A percentile compares a stretch with the other conserved stretches of the same genome.
Conservation (phyloP, 2,329 filamentous ascomycete species). For the Fusarium dlaminii region DNA sequence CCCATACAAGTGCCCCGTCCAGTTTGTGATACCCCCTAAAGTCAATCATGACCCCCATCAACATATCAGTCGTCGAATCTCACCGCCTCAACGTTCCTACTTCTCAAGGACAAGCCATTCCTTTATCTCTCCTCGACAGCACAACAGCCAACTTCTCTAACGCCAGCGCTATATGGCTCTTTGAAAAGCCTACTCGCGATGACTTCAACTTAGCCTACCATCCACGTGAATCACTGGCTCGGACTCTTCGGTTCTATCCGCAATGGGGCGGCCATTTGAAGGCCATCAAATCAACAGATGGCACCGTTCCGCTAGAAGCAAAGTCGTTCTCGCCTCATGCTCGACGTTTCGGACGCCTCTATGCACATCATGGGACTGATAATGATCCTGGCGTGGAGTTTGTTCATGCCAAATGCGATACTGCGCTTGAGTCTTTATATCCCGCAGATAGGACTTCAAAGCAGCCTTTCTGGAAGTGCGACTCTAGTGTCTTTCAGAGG, state of each 20-base stretch:
- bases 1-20: accelerated
- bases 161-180: constrained; percentile 38
- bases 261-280: constrained; percentile 37
- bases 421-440: constrained; percentile 16
- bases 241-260: constrained; percentile 27
- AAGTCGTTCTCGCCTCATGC: constrained; percentile 27
- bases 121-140: constrained; percentile 37
- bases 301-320: constrained; percentile 1
- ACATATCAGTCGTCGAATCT: constrained; percentile 1
- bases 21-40: accelerated
- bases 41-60: not conserved
- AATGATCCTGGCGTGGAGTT: constrained; percentile 38
- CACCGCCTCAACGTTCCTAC: not conserved
- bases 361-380: constrained; percentile 22
- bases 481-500: not conserved
- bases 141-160: constrained; percentile 37
- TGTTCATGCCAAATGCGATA: constrained; percentile 9
- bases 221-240: constrained; percentile 8
- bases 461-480: constrained; percentile 22
- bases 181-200: not conserved
- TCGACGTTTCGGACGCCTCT: constrained; percentile 35
- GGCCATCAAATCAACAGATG: constrained; percentile 14
- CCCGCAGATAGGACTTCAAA: not conserved
- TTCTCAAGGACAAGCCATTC: not conserved
- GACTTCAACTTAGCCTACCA: not conserved